Evolutionary conservation across 495 filamentous ascomycete species (phyloP).

Genomic region (Trichoderma orchidacearum): DNA sequence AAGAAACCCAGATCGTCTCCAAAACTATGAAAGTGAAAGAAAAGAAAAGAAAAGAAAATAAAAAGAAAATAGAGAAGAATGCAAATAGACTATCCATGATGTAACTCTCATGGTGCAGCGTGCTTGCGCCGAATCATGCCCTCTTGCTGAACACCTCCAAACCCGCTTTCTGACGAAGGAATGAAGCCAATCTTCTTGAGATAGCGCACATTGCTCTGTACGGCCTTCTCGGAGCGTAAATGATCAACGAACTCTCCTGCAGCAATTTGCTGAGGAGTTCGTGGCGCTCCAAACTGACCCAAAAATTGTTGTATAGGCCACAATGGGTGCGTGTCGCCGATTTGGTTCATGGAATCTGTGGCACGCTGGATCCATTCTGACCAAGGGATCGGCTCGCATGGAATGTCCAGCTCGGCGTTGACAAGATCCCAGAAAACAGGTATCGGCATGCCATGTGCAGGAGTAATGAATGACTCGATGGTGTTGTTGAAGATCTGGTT

Average conservation of each 20-base stretch:
- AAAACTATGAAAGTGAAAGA: too few relatives aligned
- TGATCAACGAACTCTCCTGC: not conserved
- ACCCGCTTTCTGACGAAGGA: not conserved
- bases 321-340: not conserved
- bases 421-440: not conserved
- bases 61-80: not conserved
- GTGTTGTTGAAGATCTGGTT: not conserved
- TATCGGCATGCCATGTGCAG: not conserved
- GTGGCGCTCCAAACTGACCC: not conserved
- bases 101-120: not conserved
- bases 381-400: not conserved
- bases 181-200: not conserved
- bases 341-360: not conserved
- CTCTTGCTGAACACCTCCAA: not conserved
- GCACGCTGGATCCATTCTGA: not conserved
- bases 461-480: not conserved
- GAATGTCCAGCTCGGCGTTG: not conserved
- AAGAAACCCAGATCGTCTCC: too few relatives aligned
- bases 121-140: not conserved
- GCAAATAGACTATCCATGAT: not conserved
- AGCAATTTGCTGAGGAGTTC: not conserved
- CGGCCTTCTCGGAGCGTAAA: not conserved
- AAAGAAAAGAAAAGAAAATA: too few relatives aligned
- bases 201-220: not conserved
- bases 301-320: not conserved